These are phyloP conservation scores for Plasmodium chabaudi DNA, from an alignment of 169 alveolate genomes.

Conservation along the genomic window DNA sequence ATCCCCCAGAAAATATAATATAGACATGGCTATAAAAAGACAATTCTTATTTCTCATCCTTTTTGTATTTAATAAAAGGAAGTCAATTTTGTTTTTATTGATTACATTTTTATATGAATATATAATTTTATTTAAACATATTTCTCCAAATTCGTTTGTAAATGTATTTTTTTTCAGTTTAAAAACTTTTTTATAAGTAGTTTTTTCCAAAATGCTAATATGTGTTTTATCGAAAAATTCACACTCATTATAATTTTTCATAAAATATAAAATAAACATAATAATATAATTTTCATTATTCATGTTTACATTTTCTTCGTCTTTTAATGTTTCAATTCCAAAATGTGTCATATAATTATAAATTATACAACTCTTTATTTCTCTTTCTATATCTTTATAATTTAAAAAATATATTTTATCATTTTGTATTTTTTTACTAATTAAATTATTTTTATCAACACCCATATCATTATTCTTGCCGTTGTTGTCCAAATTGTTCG, in stretches of 20 bases:
- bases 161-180: conserved; percentile 3
- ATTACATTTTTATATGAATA: conserved; percentile 28
- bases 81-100: conserved; percentile 30
- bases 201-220: conserved; percentile 10
- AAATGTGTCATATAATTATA: conserved; percentile 4
- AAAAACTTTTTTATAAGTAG: conserved; percentile 27
- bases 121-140: conserved; percentile 29
- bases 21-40: conserved; percentile 40
- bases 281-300: conserved; percentile 47
- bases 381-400: conserved; percentile 25
- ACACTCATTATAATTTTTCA: conserved; percentile 22
- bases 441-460: neutral
- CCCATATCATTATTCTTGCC: neutral
- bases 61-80: conserved; percentile 47
- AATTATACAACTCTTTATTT: conserved; percentile 10
- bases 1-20: conserved; percentile 40
- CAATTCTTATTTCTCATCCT: conserved; percentile 46
- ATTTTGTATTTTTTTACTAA: conserved; percentile 15
- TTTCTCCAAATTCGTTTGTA: conserved; percentile 24
- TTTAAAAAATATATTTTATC: conserved; percentile 28
- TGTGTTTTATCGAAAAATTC: conserved; percentile 6
- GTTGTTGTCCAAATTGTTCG: neutral
- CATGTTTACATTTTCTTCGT: conserved; percentile 3
- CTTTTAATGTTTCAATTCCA: conserved; percentile 12
- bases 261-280: conserved; percentile 33